These are phyloP conservation scores for Tilletia indica DNA, from an alignment of 1,284 basidiomycete species.

Conservation along the genomic window DNA sequence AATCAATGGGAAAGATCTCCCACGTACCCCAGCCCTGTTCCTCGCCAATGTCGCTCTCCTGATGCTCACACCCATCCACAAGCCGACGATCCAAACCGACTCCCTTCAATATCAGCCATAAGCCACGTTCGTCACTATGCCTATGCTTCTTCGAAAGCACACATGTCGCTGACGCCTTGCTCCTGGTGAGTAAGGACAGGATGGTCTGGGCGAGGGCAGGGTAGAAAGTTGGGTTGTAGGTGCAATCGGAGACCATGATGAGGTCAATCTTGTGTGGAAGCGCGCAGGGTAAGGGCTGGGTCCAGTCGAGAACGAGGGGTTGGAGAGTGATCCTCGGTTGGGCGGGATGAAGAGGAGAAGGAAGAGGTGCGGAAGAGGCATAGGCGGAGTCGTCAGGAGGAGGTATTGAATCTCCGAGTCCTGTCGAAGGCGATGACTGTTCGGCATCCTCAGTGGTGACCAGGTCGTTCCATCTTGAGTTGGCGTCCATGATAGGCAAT, in stretches of 20 bases:
- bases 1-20: neutral
- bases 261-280: neutral
- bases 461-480: slow-evolving; percentile 8
- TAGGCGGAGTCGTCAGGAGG: no score
- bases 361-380: no score
- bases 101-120: slow-evolving; percentile 14
- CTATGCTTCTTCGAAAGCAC: slow-evolving; percentile 27
- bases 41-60: neutral
- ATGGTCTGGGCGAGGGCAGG: slow-evolving; percentile 7
- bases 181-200: neutral
- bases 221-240: slow-evolving; percentile 27
- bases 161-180: neutral
- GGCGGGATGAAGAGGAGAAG: no score
- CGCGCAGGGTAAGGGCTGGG: neutral
- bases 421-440: neutral
- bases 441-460: neutral
- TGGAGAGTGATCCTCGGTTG: neutral
- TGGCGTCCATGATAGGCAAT: slow-evolving; percentile 17
- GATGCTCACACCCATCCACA: neutral
- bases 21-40: neutral
- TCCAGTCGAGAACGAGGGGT: slow-evolving; percentile 14
- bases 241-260: slow-evolving; percentile 26
- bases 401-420: neutral
- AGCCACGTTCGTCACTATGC: slow-evolving; percentile 20
- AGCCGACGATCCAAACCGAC: no score